Base-by-base conservation (phyloP, 768 basidiomycete genomes). In the Cyclocybe cylindracea region DNA sequence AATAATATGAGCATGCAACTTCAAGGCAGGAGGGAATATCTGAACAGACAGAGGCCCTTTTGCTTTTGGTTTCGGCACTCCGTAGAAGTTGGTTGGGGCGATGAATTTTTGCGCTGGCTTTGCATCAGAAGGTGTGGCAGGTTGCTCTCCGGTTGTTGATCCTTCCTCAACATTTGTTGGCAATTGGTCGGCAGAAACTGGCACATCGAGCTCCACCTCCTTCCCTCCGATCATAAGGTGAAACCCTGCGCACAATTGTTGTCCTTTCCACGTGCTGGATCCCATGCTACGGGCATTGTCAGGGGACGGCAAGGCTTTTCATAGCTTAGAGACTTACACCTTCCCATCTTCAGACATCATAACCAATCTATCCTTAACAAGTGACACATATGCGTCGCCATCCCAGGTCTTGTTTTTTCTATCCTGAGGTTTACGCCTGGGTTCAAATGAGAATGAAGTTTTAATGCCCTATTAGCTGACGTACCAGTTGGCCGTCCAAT, bases 341-440 rank as follows among this genome's bases (percentile, higher is more conserved):
- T 85, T 82, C 2, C 91, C 91, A 48, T 79, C 78, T 61, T 89
- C 87, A 3, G 85, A 82, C 37, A 89, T 68, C 72, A 91, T 78
- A 1, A 75, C 78, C 16, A 89, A 62, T 52, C 78, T 80, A 10
- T 76, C 75, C 16, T 71, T 75, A 33, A 68, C 64, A 35, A 75
- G 72, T 31, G 82, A 80, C 19, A 88, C 72, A 66, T 79, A 87
- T 7, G 78, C 84, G 55, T 86, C 90, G 2, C 86, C 91, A 50
- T 94, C 91, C 92, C 94, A 94, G 0, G 85, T 89, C 63, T 89
- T 89, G 59, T 91, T 81, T 68, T 94, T 94, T 72, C 78, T 89
- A 4, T 69, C 70, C 61, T 85, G 82, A 46, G 80, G 80, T 59
- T 86, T 89, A 35, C 91, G 79, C 90, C 91, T 91, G 50, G 5